Evolutionary conservation across 164 flowering plant species (phyloP).

Genomic region (Dillenia turbinata): DNA sequence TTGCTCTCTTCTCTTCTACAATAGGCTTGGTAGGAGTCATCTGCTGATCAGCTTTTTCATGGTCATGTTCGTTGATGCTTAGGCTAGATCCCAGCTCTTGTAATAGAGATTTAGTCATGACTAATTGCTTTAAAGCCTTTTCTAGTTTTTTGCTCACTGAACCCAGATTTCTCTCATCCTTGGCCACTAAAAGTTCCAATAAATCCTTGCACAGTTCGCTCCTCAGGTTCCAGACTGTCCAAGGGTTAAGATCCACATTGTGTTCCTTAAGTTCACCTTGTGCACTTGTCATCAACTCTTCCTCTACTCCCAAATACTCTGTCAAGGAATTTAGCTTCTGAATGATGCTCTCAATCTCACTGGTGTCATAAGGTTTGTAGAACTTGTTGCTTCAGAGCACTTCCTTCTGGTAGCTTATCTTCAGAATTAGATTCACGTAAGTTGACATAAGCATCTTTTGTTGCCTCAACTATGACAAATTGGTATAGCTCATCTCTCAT

Average conservation of each 20-base stretch:
- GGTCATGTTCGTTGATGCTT: constrained; percentile 13
- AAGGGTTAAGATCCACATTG: constrained; percentile 8
- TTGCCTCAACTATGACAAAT: constrained; percentile 13
- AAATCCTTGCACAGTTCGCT: constrained; percentile 7
- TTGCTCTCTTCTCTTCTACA: constrained; percentile 2
- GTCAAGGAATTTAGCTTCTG: constrained; percentile 22
- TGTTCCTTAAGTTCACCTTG: constrained; percentile 22
- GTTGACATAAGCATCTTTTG: constrained; percentile 16
- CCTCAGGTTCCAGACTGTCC: constrained; percentile 15
- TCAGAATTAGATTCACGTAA: constrained; percentile 5
- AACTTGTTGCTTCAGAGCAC: constrained; percentile 2
- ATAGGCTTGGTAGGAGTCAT: background rate
- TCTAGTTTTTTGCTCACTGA: constrained; percentile 29
- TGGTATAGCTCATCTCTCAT: constrained; percentile 25
- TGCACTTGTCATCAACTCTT: constrained; percentile 18
- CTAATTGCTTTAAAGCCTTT: constrained; percentile 33
- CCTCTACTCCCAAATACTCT: constrained; percentile 17
- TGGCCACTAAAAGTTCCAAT: constrained; percentile 15
- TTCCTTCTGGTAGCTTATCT: constrained; percentile 1
- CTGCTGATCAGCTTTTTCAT: constrained; percentile 13
- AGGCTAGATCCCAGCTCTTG: constrained; percentile 23
- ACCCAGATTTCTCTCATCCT: constrained; percentile 22
- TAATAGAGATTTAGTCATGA: constrained; percentile 19
- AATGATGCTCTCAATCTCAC: constrained; percentile 21
- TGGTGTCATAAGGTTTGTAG: background rate